phyloP scores from a whole-genome alignment of 768 basidiomycete species.

The Butyriboletus loyo region DNA sequence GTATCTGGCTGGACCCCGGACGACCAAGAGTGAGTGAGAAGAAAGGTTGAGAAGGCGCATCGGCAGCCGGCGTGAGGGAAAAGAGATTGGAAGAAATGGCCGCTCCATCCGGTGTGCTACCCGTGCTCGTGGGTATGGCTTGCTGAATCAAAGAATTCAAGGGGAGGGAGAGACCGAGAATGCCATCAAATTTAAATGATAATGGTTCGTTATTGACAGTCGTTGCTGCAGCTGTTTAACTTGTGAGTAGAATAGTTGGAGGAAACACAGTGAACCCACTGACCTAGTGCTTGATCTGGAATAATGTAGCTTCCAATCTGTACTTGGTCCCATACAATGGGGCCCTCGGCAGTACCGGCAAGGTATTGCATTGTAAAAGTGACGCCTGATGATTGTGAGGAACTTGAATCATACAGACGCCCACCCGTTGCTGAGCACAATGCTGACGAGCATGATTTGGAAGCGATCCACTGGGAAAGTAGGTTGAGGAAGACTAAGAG shows the following conservation, averaged over 20 bases:
- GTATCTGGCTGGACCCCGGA: conserved; percentile 56
- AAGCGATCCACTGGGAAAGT: conserved; percentile 65
- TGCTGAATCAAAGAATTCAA: conserved; percentile 63
- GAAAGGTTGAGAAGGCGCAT: conserved; percentile 60
- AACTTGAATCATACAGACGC: conserved; percentile 54
- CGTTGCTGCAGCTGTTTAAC: conserved; percentile 53
- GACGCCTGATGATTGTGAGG: conserved; percentile 40
- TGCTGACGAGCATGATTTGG: conserved; percentile 56
- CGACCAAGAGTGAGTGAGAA: conserved; percentile 65
- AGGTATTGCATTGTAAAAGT: conserved; percentile 58
- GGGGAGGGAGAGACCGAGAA: conserved; percentile 76
- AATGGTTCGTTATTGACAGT: conserved; percentile 57
- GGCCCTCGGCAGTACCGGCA: conserved; percentile 54
- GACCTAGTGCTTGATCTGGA: conserved; percentile 68
- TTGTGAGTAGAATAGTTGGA: neutral
- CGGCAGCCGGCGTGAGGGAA: conserved; percentile 51
- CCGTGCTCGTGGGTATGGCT: conserved; percentile 45
- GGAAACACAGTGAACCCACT: conserved; percentile 8
- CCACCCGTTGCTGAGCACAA: conserved; percentile 47
- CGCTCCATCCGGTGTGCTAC: conserved; percentile 60
- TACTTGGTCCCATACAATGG: conserved; percentile 68
- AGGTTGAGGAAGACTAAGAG: neutral
- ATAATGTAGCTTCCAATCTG: conserved; percentile 63
- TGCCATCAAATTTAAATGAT: conserved; percentile 53
- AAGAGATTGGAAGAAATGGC: conserved; percentile 69